phyloP scores from a whole-genome alignment of 257 asterid genomes.

The Eucommia ulmoides region DNA sequence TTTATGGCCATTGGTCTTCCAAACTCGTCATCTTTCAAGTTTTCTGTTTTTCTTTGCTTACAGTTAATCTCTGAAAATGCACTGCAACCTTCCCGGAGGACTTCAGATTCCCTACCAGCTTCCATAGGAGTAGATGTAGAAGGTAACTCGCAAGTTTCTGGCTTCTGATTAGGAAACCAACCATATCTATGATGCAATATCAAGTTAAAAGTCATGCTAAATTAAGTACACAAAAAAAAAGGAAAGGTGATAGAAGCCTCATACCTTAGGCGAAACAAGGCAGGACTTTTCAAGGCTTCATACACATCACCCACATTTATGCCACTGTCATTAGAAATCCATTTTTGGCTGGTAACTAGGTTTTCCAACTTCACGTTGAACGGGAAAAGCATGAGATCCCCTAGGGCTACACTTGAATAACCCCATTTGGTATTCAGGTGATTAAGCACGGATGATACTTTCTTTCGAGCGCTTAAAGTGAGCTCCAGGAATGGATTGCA shows the following conservation, averaged over 20 bases:
- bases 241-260: slow-evolving; percentile 10
- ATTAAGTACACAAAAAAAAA: slow-evolving; percentile 1
- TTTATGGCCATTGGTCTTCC: slow-evolving; percentile 14
- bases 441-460: slow-evolving; percentile 70
- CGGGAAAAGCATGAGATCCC: slow-evolving; percentile 66
- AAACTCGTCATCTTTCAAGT: slow-evolving; percentile 21
- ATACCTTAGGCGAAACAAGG: slow-evolving; percentile 75
- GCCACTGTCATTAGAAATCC: slow-evolving; percentile 49
- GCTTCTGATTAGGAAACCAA: slow-evolving; percentile 44
- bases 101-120: slow-evolving; percentile 20
- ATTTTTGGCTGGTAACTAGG: slow-evolving; percentile 40
- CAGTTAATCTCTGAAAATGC: slow-evolving; percentile 15
- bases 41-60: too few relatives aligned
- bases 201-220: slow-evolving; percentile 8
- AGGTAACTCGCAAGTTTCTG: slow-evolving; percentile 18
- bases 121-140: slow-evolving; percentile 20
- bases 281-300: slow-evolving; percentile 43
- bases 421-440: slow-evolving; percentile 80
- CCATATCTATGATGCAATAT: slow-evolving; percentile 49
- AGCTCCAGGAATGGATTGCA: slow-evolving; percentile 86
- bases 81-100: slow-evolving; percentile 17
- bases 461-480: slow-evolving; percentile 53
- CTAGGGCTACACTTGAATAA: slow-evolving; percentile 27
- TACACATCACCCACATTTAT: slow-evolving; percentile 64
- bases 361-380: slow-evolving; percentile 34